Conservation (phyloP, 768 basidiomycete genomes). For the Auriscalpium microsporum region DNA sequence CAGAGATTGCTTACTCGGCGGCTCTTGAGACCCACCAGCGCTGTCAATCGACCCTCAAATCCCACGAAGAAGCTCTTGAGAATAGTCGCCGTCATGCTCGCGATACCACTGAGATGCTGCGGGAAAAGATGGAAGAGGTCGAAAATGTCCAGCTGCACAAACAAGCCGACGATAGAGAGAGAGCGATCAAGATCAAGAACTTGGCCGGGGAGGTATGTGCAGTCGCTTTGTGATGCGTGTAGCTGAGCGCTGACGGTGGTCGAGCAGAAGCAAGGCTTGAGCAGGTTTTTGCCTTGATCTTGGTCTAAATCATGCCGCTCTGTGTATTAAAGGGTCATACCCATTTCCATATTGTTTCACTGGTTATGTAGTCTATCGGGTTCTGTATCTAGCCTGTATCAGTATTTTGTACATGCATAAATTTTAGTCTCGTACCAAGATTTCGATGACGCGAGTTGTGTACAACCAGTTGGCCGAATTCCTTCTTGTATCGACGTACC, state of each 20-base stretch:
- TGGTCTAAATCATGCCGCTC: not conserved
- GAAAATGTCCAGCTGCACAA: slow-evolving; percentile 57
- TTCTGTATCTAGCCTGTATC: too few species aligned
- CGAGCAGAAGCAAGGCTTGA: not conserved
- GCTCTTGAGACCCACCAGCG: slow-evolving; percentile 34
- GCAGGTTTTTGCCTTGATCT: not conserved
- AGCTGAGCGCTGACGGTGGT: not conserved
- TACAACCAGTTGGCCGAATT: slow-evolving; percentile 38
- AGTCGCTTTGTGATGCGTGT: not conserved
- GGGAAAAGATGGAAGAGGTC: slow-evolving; percentile 67
- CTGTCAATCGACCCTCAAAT: slow-evolving; percentile 21
- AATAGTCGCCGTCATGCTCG: slow-evolving; percentile 42
- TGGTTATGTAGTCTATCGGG: too few species aligned
- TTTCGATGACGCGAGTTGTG: too few species aligned
- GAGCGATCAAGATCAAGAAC: slow-evolving; percentile 4
- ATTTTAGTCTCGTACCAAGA: not conserved
- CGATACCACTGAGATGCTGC: slow-evolving; percentile 52
- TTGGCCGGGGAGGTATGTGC: slow-evolving; percentile 7
- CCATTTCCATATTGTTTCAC: too few species aligned
- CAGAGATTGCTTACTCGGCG: slow-evolving; percentile 50
- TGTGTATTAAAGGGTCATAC: not conserved
- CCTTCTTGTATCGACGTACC: slow-evolving; percentile 32
- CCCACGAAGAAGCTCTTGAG: slow-evolving; percentile 42
- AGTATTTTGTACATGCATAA: too few species aligned
- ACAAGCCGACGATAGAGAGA: slow-evolving; percentile 48